phyloP scores from a whole-genome alignment of 305 asterid species.

The Rubia peregrina region DNA sequence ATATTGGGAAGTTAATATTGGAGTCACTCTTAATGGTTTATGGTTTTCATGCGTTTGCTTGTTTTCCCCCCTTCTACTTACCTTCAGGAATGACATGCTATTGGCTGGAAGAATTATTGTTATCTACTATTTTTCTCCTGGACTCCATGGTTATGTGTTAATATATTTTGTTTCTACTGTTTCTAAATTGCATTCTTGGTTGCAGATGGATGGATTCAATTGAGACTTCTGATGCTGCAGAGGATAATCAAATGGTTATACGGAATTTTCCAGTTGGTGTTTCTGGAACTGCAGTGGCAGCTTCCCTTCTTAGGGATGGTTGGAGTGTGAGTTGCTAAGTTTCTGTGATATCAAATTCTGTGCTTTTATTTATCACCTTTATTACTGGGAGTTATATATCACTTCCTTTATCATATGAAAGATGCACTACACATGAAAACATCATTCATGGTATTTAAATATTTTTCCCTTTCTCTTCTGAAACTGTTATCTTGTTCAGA shows the following conservation, averaged over 20 bases:
- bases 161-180: neutral
- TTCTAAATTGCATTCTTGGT: neutral
- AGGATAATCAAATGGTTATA: conserved; percentile 58
- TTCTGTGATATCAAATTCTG: neutral
- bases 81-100: neutral
- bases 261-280: conserved; percentile 74
- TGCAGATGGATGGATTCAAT: conserved; percentile 37
- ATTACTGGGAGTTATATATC: neutral
- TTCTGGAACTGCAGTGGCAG: conserved; percentile 95
- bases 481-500: conserved; percentile 33
- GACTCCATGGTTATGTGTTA: neutral
- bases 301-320: conserved; percentile 96
- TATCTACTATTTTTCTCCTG: neutral
- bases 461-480: neutral
- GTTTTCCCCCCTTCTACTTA: neutral
- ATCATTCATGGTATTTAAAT: neutral
- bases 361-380: neutral
- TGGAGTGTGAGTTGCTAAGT: conserved; percentile 65
- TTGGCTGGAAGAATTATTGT: neutral
- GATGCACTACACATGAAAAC: neutral
- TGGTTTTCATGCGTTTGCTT: neutral
- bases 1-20: neutral
- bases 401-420: neutral
- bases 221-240: conserved; percentile 35
- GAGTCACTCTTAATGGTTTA: neutral